Conservation (phyloP, 2,329 filamentous ascomycete species). For the Daldinia sp. region DNA sequence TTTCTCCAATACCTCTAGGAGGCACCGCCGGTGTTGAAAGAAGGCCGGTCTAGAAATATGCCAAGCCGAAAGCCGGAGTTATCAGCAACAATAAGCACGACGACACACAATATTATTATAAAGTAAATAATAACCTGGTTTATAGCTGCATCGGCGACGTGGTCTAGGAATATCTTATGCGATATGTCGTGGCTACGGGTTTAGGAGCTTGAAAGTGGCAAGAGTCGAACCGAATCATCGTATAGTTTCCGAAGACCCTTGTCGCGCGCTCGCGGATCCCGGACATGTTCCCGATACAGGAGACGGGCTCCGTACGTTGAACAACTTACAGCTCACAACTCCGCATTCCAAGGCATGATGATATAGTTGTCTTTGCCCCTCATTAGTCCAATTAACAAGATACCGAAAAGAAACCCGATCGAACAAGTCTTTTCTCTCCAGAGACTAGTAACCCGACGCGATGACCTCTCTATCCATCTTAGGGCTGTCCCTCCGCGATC, state of each 20-base stretch:
- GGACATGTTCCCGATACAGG: not conserved
- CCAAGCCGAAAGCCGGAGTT: not conserved
- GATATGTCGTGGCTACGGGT: not conserved
- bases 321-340: not conserved
- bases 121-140: not conserved
- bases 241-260: not conserved
- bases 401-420: not conserved
- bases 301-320: not conserved
- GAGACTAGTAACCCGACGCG: not conserved
- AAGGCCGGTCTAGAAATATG: not conserved
- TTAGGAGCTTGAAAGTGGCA: not conserved
- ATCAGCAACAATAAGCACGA: not conserved
- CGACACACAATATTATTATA: not conserved
- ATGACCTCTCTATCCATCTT: not conserved
- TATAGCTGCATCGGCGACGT: not conserved
- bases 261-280: not conserved
- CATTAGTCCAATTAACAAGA: slow-evolving; percentile 1
- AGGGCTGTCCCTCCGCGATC: slow-evolving; percentile 23
- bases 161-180: not conserved
- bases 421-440: not conserved
- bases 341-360: slow-evolving; percentile 4
- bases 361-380: slow-evolving; percentile 1
- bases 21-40: not conserved
- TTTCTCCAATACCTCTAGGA: not conserved
- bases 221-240: not conserved